These are phyloP conservation scores for Pistacia integerrima DNA, from an alignment of 345 rosid genomes.

Conservation along the genomic window DNA sequence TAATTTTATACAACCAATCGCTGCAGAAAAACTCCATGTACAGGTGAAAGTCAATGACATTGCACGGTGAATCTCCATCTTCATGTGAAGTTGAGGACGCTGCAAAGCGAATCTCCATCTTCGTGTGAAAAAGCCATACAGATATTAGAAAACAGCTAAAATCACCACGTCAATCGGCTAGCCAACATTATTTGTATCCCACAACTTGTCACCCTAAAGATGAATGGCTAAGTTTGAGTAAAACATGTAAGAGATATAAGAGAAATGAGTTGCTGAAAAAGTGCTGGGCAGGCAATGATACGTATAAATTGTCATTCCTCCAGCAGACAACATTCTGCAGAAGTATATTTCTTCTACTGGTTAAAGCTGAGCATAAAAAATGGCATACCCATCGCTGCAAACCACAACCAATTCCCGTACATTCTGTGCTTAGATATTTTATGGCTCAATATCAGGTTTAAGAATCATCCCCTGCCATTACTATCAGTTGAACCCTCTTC, in stretches of 20 bases:
- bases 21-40: neutral
- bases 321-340: neutral
- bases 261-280: neutral
- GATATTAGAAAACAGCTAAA: neutral
- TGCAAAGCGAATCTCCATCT: neutral
- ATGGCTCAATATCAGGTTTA: neutral
- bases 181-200: neutral
- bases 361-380: neutral
- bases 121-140: neutral
- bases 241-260: neutral
- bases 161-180: neutral
- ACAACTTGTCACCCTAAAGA: neutral
- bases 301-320: neutral
- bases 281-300: neutral
- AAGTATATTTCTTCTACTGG: neutral
- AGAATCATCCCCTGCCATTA: constrained; percentile 3
- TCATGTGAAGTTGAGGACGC: neutral
- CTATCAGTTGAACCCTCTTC: constrained; percentile 7
- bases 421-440: too few species aligned
- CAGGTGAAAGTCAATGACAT: neutral
- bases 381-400: neutral
- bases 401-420: neutral
- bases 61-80: neutral
- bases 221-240: neutral
- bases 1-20: too few species aligned